These are phyloP conservation scores for Gamsiella multidivaricata DNA, from an alignment of 192 early-diverging fungal species.

Conservation along the genomic window DNA sequence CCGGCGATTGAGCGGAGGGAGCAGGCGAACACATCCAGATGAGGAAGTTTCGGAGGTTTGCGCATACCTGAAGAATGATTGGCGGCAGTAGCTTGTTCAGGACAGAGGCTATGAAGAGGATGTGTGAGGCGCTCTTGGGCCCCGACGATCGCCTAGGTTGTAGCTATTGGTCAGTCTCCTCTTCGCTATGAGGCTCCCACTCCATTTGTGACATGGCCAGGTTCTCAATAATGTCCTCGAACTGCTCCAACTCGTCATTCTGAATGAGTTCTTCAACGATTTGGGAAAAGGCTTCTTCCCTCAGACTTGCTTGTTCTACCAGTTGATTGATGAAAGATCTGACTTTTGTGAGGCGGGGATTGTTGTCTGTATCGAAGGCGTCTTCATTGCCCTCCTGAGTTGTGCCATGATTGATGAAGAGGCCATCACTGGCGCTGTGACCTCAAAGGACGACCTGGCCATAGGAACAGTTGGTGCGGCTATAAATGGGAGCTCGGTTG, in stretches of 20 bases:
- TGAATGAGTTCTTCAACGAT: not conserved
- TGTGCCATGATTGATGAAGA: not conserved
- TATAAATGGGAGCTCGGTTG: too few relatives aligned
- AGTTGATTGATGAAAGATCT: not conserved
- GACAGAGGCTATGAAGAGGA: not conserved
- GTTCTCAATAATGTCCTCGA: constrained; percentile 1
- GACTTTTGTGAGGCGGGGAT: not conserved
- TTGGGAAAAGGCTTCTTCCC: not conserved
- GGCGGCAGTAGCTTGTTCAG: constrained; percentile 18
- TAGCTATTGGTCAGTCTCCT: not conserved
- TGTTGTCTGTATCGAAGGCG: not conserved
- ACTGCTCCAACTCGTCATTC: constrained; percentile 3
- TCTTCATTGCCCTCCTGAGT: not conserved
- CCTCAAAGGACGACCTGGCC: too few relatives aligned
- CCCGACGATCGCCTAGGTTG: not conserved
- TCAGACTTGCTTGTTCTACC: not conserved
- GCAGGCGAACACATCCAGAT: constrained; percentile 13
- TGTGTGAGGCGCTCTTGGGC: not conserved
- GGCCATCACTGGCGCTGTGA: not conserved
- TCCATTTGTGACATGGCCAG: not conserved
- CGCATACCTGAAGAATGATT: constrained; percentile 12
- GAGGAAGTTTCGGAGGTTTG: constrained; percentile 21
- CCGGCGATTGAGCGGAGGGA: constrained; percentile 6
- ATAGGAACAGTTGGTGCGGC: too few relatives aligned
- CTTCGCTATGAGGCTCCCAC: not conserved